Percentiles rank a stretch among this genome's conserved stretches.
Conservation (phyloP, 2,329 filamentous ascomycete species). For the Didymellaceae sp. region DNA sequence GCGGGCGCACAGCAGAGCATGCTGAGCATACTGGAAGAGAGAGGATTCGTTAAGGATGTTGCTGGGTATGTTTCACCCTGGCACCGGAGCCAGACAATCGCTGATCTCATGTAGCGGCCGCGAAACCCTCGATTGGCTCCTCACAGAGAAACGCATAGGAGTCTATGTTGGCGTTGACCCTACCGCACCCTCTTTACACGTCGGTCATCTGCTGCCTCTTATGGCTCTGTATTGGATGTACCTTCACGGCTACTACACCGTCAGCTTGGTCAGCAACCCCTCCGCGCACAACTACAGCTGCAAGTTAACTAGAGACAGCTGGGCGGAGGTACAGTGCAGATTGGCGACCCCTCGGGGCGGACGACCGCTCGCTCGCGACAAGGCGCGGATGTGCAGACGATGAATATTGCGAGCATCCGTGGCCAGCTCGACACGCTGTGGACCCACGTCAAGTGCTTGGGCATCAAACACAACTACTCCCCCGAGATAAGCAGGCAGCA, state of each 20-base stretch:
- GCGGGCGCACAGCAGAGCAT: conserved; percentile 51
- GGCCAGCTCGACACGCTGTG: conserved; percentile 76
- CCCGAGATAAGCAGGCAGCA: conserved; percentile 70
- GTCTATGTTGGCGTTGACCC: conserved; percentile 85
- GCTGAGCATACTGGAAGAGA: conserved; percentile 71
- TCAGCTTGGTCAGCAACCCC: conserved; percentile 61
- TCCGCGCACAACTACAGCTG: conserved; percentile 9
- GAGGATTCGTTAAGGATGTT: conserved; percentile 75
- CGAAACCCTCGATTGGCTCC: conserved; percentile 65
- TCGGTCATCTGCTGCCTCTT: conserved; percentile 80
- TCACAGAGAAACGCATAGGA: conserved; percentile 70
- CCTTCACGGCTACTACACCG: conserved; percentile 72
- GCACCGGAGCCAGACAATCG: conserved; percentile 5
- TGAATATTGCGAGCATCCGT: conserved; percentile 72
- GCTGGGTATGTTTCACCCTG: conserved; percentile 65
- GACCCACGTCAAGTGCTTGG: conserved; percentile 72
- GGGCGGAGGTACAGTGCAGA: conserved; percentile 76
- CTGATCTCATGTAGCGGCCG: conserved; percentile 47
- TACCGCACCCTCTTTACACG: conserved; percentile 78
- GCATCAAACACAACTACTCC: conserved; percentile 68
- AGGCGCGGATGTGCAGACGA: conserved; percentile 59
- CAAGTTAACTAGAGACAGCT: conserved; percentile 52
- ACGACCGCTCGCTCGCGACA: conserved; percentile 66
- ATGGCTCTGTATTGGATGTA: conserved; percentile 89
- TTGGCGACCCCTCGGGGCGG: conserved; percentile 80